These are phyloP conservation scores for Fusarium protoensiforme DNA, from an alignment of 2,329 filamentous ascomycete species.

Conservation along the genomic window DNA sequence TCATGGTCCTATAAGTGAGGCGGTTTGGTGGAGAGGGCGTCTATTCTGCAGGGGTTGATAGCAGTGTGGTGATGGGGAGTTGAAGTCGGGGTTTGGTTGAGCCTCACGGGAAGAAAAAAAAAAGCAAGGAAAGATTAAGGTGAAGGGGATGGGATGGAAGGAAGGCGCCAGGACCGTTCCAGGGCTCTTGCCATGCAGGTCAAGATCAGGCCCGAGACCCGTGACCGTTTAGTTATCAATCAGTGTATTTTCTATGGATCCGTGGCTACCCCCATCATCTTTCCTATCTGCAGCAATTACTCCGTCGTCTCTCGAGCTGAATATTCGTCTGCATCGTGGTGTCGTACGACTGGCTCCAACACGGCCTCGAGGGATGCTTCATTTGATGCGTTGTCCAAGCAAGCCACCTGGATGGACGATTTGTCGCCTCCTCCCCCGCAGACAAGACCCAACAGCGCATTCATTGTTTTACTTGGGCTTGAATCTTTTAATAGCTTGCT, in stretches of 20 bases:
- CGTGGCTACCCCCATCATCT: neutral
- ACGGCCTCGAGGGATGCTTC: conserved; percentile 24
- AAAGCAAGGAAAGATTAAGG: neutral
- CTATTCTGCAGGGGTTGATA: conserved; percentile 1
- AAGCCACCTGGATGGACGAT: conserved; percentile 25
- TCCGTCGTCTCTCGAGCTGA: neutral
- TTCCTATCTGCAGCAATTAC: neutral
- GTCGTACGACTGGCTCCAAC: conserved; percentile 37
- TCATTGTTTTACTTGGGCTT: neutral
- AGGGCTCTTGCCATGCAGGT: conserved; percentile 7
- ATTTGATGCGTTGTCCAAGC: conserved; percentile 38
- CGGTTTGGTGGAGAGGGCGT: conserved; percentile 12
- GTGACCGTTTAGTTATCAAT: neutral
- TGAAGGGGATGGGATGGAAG: neutral
- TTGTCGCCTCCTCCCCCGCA: neutral
- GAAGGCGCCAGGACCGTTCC: conserved; percentile 15
- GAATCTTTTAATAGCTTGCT: neutral
- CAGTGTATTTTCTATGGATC: neutral
- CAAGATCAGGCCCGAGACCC: neutral
- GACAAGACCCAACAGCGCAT: neutral
- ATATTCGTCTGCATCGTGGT: conserved; percentile 23
- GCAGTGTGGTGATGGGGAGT: neutral
- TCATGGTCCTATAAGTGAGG: conserved; percentile 35
- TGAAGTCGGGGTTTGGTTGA: conserved; percentile 6
- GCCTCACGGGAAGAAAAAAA: neutral